Base-by-base conservation (phyloP, 768 basidiomycete genomes). In the Tylopilus rubrobrunneus region DNA sequence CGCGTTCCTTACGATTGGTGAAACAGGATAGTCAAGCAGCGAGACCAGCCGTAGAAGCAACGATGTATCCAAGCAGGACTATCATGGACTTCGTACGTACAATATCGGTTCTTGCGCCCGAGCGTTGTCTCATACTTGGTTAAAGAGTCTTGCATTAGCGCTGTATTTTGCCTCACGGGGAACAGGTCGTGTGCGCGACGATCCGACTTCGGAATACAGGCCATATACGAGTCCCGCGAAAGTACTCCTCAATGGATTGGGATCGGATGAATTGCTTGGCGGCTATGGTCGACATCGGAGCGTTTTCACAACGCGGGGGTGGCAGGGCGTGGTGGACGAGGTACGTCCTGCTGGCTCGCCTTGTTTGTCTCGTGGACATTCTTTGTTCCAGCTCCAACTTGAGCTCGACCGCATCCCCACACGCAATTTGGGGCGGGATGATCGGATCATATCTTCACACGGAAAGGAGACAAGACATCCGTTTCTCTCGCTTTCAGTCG, bases 401-500 rank as follows among this genome's bases (percentile, higher is more conserved):
- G 91, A 98, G 62, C 79, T 97, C 31, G 83, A 87, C 64, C 86
- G 92, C 21, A 86, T 98, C 56, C 92, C 94, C 1, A 82, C 76
- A 4, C 80, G 97, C 45, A 99, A 99, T 67, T 74, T 98, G 12
- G 95, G 95, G 14, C 78, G 97, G 56, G 96, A 99, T 69, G 97
- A 99, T 69, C 87, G 97, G 12, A 81, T 98, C 49, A 84, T 96
- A 55, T 94, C 96, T 3, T 86, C 85, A 0, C 86, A 92, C 60
- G 93, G 92, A 4, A 92, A 95, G 68, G 97, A 99, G 70, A 86
- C 87, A 2, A 80, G 97, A 34, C 91, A 94, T 64, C 94, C 94
- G 0, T 97, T 92, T 69, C 81, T 98, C 44, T 91, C 89, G 4
- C 79, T 97, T 21, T 76, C 79, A 1, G 78, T 95, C 29, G 84